A percentile compares a stretch with the other conserved stretches of the same genome.
Conservation (phyloP, 2,329 filamentous ascomycete species). For the Arachnomyces sp. region DNA sequence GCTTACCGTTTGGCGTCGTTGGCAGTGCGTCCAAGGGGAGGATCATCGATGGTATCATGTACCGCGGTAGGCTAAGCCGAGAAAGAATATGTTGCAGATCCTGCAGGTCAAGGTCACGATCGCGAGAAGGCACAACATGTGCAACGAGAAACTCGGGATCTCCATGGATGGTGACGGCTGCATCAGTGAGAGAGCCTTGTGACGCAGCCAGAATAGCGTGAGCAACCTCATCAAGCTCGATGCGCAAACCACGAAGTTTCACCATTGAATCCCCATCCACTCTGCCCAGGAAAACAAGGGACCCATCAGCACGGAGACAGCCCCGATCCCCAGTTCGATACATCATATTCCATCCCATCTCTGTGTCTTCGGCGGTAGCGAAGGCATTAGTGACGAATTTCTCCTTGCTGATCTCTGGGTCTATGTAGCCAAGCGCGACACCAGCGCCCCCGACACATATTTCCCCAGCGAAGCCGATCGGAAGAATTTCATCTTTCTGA, state of each 20-base stretch:
- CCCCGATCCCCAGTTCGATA: slow-evolving; percentile 23
- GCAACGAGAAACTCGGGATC: slow-evolving; percentile 15
- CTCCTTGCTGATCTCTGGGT: slow-evolving; percentile 9
- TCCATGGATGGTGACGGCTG: slow-evolving; percentile 31
- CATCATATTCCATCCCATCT: slow-evolving; percentile 9
- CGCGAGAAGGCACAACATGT: too few relatives aligned
- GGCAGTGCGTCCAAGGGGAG: slow-evolving; percentile 26
- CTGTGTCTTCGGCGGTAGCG: not conserved
- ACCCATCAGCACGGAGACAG: slow-evolving; percentile 18
- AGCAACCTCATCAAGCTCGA: slow-evolving; percentile 33
- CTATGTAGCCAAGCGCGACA: slow-evolving; percentile 16
- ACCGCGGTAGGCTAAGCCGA: slow-evolving; percentile 18
- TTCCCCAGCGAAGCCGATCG: slow-evolving; percentile 36
- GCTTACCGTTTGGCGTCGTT: slow-evolving; percentile 24
- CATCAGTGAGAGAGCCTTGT: slow-evolving; percentile 20
- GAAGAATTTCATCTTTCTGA: slow-evolving; percentile 31
- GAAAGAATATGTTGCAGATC: too few relatives aligned
- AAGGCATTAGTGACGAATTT: slow-evolving; percentile 16
- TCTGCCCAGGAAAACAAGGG: slow-evolving; percentile 19
- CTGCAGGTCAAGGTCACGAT: too few relatives aligned
- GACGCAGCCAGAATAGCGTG: slow-evolving; percentile 20
- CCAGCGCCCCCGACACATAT: slow-evolving; percentile 31
- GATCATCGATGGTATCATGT: slow-evolving; percentile 29
- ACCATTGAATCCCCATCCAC: slow-evolving; percentile 23
- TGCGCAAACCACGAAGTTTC: slow-evolving; percentile 24